phyloP scores from a whole-genome alignment of 768 basidiomycete species.

The Dioszegia aurantiaca region DNA sequence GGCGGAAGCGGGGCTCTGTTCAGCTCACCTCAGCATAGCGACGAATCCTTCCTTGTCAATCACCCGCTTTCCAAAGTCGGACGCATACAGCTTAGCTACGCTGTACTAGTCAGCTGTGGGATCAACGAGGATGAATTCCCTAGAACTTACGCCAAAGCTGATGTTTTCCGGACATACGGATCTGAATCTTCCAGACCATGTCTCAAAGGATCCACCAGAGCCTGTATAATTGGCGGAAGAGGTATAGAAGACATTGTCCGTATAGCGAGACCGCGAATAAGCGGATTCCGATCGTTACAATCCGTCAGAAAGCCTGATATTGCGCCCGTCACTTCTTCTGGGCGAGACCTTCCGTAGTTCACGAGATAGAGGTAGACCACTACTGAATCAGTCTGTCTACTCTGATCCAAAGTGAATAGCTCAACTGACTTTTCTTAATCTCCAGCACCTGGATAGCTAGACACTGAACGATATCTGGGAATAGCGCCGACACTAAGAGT shows the following conservation, averaged over 20 bases:
- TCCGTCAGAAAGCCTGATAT: conserved; percentile 93
- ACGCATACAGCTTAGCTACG: conserved; percentile 89
- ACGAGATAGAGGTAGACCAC: conserved; percentile 98
- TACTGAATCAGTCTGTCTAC: conserved; percentile 48
- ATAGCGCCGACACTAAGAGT: conserved; percentile 79
- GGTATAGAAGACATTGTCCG: conserved; percentile 99
- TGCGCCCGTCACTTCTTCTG: conserved; percentile 87
- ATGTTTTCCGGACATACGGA: conserved; percentile 97
- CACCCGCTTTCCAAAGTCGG: conserved; percentile 67
- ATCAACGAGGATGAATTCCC: no score
- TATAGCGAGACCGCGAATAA: conserved; percentile 93
- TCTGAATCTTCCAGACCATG: conserved; percentile 91
- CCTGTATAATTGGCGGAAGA: conserved; percentile 74
- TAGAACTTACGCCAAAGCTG: conserved; percentile 65
- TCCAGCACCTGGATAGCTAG: conserved; percentile 91
- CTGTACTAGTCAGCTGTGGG: conserved; percentile 53
- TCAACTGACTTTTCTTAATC: conserved; percentile 90
- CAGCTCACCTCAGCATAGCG: conserved; percentile 65
- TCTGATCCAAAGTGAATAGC: neutral
- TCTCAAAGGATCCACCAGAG: conserved; percentile 81
- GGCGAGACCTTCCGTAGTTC: conserved; percentile 90
- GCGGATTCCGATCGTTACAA: conserved; percentile 90
- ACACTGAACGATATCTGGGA: conserved; percentile 92
- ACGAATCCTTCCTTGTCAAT: conserved; percentile 90
- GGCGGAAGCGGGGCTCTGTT: no score